Conservation (phyloP, 2,329 filamentous ascomycete species). For the Chaetomiaceae sp. region DNA sequence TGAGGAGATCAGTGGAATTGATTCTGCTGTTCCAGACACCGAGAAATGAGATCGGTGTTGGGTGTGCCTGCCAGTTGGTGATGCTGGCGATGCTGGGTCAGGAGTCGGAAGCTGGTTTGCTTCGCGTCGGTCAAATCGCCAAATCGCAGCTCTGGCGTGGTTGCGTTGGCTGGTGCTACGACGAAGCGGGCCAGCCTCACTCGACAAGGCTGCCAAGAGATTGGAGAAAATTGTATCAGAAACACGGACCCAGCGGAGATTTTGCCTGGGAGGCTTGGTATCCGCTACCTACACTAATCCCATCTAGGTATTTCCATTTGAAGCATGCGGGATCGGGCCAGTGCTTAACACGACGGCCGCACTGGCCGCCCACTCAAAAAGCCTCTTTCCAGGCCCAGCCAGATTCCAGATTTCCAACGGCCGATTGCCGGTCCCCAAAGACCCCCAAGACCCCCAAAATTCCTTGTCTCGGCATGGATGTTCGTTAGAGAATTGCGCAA, state of each 20-base stretch:
- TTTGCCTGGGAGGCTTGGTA: too few species aligned
- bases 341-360: neutral
- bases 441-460: too few species aligned
- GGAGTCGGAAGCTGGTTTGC: slow-evolving; percentile 5
- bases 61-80: slow-evolving; percentile 12
- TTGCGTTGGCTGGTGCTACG: slow-evolving; percentile 1
- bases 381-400: neutral
- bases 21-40: neutral
- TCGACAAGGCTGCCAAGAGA: slow-evolving; percentile 20
- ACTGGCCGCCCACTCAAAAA: too few species aligned
- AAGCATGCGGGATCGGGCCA: slow-evolving; percentile 11
- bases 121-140: slow-evolving; percentile 24
- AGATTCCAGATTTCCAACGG: slow-evolving; percentile 11
- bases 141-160: slow-evolving; percentile 18
- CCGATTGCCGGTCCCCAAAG: slow-evolving; percentile 24
- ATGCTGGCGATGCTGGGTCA: slow-evolving; percentile 7
- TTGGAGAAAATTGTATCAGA: neutral
- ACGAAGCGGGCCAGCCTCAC: slow-evolving; percentile 16
- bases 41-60: slow-evolving; percentile 5
- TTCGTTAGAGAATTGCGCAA: slow-evolving; percentile 26
- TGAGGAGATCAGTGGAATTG: neutral
- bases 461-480: slow-evolving; percentile 1
- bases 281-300: neutral
- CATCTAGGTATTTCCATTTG: neutral
- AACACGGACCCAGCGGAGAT: too few species aligned